Conservation (phyloP, 495 filamentous ascomycete genomes). For the Oleoguttula mirabilis region DNA sequence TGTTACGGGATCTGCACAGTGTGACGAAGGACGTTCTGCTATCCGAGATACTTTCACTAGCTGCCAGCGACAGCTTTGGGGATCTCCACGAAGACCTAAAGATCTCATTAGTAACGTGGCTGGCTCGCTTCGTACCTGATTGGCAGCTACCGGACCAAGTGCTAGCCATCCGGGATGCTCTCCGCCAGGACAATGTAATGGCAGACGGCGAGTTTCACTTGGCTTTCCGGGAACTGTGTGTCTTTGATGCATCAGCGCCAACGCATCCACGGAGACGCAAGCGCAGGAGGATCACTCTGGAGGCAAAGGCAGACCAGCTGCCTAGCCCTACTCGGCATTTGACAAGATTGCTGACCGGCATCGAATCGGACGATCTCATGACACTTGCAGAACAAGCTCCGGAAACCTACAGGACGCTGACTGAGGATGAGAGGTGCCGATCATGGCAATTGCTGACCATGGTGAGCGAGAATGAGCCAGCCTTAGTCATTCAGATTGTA, state of each 20-base stretch:
- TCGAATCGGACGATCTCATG: neutral
- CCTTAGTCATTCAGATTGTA: too few relatives aligned
- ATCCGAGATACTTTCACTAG: neutral
- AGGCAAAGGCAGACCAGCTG: neutral
- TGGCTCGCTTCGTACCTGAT: neutral
- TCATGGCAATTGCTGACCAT: constrained; percentile 30
- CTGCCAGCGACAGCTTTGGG: neutral
- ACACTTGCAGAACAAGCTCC: neutral
- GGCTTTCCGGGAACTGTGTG: constrained; percentile 4
- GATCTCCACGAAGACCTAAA: constrained; percentile 10
- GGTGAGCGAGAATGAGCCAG: too few relatives aligned
- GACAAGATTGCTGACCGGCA: neutral
- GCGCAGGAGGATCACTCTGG: constrained; percentile 3
- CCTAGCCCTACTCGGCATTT: neutral
- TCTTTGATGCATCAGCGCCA: too few relatives aligned
- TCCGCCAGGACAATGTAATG: constrained; percentile 11
- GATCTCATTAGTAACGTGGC: constrained; percentile 7
- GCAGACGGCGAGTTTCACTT: constrained; percentile 3
- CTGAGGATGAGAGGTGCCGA: constrained; percentile 10
- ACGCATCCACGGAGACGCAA: constrained; percentile 3
- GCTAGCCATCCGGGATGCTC: constrained; percentile 1
- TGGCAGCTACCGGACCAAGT: constrained; percentile 4
- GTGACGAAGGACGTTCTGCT: neutral
- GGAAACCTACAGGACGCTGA: neutral
- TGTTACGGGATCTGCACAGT: neutral